Percentiles rank a stretch among this genome's conserved stretches.
Conservation (phyloP, 2,329 filamentous ascomycete genomes). For the Calonectria pseudoturangicola region DNA sequence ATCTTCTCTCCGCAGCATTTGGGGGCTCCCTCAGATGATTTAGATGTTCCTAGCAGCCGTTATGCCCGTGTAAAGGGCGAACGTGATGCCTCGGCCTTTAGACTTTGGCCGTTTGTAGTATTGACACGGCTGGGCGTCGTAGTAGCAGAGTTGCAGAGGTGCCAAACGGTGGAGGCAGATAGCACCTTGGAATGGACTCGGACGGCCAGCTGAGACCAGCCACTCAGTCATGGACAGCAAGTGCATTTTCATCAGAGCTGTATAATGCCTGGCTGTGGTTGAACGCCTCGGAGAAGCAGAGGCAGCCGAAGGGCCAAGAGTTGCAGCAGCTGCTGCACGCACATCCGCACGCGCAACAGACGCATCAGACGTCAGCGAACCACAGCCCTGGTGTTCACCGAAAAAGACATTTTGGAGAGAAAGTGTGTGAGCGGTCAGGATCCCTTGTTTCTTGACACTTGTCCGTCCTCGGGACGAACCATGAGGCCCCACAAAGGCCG, state of each 20-base stretch:
- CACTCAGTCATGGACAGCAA: conserved; percentile 1
- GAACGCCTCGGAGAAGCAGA: conserved; percentile 21
- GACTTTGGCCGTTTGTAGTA: conserved; percentile 9
- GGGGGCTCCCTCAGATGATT: not conserved
- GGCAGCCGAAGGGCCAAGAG: conserved; percentile 15
- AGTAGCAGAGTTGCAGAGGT: conserved; percentile 15
- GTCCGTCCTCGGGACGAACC: conserved; percentile 62
- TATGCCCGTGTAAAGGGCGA: conserved; percentile 10
- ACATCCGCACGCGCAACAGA: conserved; percentile 28
- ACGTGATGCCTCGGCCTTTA: conserved; percentile 6
- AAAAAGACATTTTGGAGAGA: conserved; percentile 55
- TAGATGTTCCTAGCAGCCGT: not conserved
- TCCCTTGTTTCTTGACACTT: conserved; percentile 61
- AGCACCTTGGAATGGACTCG: conserved; percentile 15
- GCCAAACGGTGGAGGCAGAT: conserved; percentile 10
- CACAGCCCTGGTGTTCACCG: conserved; percentile 61
- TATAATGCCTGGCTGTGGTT: conserved; percentile 12
- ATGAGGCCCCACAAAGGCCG: conserved; percentile 64
- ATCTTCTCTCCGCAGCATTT: not conserved
- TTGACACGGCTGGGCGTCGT: conserved; percentile 34
- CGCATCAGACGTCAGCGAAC: conserved; percentile 53
- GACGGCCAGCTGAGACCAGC: conserved; percentile 9
- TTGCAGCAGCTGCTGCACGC: conserved; percentile 23
- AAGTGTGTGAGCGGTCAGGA: conserved; percentile 54
- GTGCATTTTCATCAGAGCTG: not conserved